Conservation (phyloP, 208 protist genomes). For the Porcisia deanei region DNA sequence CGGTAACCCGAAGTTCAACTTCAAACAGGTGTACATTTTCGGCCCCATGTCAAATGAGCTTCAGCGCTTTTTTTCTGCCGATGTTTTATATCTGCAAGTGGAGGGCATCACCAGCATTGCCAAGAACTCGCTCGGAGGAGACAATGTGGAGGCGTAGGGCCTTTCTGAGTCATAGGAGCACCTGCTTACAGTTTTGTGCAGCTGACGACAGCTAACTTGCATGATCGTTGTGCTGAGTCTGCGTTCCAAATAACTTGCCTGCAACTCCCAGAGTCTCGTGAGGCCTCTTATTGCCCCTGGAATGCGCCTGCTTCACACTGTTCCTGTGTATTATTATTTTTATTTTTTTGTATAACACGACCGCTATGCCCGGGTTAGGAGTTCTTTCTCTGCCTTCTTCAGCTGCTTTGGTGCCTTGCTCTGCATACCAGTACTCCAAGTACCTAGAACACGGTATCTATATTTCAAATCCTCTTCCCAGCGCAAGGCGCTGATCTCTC, state of each 20-base stretch:
- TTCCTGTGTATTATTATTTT: background rate
- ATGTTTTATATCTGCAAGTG: slow-evolving; percentile 52
- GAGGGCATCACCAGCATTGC: slow-evolving; percentile 38
- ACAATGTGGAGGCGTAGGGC: background rate
- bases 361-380: too few species aligned
- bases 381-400: background rate
- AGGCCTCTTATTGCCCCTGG: background rate
- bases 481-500: background rate
- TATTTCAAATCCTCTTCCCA: background rate
- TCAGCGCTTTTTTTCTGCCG: slow-evolving; percentile 33
- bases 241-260: background rate
- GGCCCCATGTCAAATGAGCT: slow-evolving; percentile 42
- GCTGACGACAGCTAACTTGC: background rate
- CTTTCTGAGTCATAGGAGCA: background rate
- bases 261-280: background rate
- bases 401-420: background rate
- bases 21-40: slow-evolving; percentile 54
- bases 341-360: too few species aligned
- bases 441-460: background rate
- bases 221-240: background rate
- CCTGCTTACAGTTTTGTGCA: background rate
- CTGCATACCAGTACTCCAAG: background rate
- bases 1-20: slow-evolving; percentile 52
- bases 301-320: background rate
- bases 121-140: background rate